phyloP scores from a whole-genome alignment of 2,329 filamentous ascomycete genomes.

The Botrytis aclada region DNA sequence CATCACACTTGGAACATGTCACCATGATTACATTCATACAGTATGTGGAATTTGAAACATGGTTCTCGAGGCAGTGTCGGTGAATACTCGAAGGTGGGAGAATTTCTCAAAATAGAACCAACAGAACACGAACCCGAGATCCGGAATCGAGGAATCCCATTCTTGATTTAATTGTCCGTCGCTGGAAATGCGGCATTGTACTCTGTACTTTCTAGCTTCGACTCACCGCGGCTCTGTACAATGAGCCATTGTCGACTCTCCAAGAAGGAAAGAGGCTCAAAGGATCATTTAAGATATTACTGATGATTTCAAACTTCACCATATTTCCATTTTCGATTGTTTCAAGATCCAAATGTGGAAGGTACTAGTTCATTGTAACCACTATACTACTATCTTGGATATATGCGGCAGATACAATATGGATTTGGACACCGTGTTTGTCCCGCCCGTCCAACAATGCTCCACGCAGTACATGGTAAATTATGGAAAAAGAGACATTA shows the following conservation, averaged over 20 bases:
- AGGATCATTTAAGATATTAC: conserved; percentile 18
- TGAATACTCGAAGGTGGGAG: conserved; percentile 14
- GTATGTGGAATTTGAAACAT: conserved; percentile 5
- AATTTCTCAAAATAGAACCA: conserved; percentile 13
- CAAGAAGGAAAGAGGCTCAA: conserved; percentile 12
- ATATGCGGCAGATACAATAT: conserved; percentile 2
- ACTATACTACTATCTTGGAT: background rate
- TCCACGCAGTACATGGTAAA: background rate
- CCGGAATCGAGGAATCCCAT: conserved; percentile 3
- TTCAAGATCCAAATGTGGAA: conserved; percentile 16
- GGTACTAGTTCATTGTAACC: conserved; percentile 8
- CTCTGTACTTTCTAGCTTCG: conserved; percentile 4
- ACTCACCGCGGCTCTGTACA: background rate
- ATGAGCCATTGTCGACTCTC: background rate
- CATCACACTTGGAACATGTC: background rate
- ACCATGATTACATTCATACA: conserved; percentile 4
- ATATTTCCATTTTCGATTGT: conserved; percentile 13
- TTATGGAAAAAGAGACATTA: conserved; percentile 9
- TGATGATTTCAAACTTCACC: conserved; percentile 13
- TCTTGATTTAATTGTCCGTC: background rate
- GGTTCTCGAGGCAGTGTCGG: conserved; percentile 15
- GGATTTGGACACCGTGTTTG: background rate
- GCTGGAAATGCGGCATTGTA: conserved; percentile 5
- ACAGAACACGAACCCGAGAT: background rate
- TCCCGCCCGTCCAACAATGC: background rate